Evolutionary conservation across 2,329 filamentous ascomycete species (phyloP).

Genomic region (Phyllosticta citrichinensis): DNA sequence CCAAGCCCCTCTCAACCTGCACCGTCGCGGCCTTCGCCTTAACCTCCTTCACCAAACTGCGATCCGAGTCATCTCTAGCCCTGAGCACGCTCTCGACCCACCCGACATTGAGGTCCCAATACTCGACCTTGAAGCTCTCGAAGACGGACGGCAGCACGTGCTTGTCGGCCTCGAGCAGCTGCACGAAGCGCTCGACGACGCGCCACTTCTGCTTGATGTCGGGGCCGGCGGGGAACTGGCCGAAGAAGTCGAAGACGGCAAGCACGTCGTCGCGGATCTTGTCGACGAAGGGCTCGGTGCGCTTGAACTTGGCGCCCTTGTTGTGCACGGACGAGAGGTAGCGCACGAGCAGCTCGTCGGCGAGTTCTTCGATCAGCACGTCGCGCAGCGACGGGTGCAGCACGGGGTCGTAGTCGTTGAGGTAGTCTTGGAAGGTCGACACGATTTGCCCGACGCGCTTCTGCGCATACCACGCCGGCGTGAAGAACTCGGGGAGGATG

Average conservation of each 20-base stretch:
- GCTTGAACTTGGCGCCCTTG: slow-evolving; percentile 78
- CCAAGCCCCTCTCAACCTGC: slow-evolving; percentile 65
- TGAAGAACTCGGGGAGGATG: slow-evolving; percentile 86
- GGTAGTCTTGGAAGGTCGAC: slow-evolving; percentile 90
- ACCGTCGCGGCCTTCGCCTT: slow-evolving; percentile 84
- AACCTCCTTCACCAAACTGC: slow-evolving; percentile 75
- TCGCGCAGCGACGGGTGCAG: slow-evolving; percentile 81
- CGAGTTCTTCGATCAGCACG: slow-evolving; percentile 86
- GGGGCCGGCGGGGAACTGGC: slow-evolving; percentile 55
- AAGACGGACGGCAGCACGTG: slow-evolving; percentile 68
- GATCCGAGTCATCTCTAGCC: slow-evolving; percentile 84
- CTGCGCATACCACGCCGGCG: slow-evolving; percentile 73
- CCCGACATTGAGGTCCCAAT: slow-evolving; percentile 88
- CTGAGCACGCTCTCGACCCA: slow-evolving; percentile 93
- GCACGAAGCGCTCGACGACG: slow-evolving; percentile 74
- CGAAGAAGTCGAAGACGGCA: slow-evolving; percentile 84
- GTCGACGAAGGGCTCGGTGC: slow-evolving; percentile 77
- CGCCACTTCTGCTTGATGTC: slow-evolving; percentile 88
- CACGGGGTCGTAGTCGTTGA: slow-evolving; percentile 73
- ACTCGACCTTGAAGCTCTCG: slow-evolving; percentile 69
- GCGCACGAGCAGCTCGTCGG: slow-evolving; percentile 77
- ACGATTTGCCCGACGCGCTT: slow-evolving; percentile 89
- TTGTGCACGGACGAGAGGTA: slow-evolving; percentile 83
- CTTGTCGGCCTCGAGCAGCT: slow-evolving; percentile 65
- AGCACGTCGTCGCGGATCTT: slow-evolving; percentile 91